Conservation (phyloP, 345 rosid genomes). For the Zanthoxylum bungeanum region DNA sequence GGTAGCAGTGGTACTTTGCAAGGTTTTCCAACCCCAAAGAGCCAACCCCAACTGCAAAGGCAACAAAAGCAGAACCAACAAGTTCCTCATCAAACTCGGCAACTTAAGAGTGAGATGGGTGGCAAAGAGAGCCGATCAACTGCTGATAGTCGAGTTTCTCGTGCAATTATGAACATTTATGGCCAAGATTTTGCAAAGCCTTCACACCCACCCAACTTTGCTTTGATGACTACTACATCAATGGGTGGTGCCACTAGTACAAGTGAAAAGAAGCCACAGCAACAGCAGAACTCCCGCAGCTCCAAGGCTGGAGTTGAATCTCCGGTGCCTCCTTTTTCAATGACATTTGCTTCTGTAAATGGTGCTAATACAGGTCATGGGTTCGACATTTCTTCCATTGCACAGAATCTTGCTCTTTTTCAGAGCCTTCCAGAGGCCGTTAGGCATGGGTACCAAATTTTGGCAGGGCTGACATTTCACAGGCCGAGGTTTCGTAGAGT, state of each 20-base stretch:
- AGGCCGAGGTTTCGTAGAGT: no score
- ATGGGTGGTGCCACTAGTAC: constrained; percentile 42
- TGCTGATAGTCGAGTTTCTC: no score
- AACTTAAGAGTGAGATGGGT: no score
- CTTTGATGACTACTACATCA: constrained; percentile 59
- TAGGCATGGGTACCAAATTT: constrained; percentile 57
- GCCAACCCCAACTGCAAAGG: constrained; percentile 49
- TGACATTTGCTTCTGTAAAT: constrained; percentile 77
- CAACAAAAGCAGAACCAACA: constrained; percentile 58
- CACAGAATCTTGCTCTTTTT: constrained; percentile 68
- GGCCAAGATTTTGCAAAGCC: constrained; percentile 69
- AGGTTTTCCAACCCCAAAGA: constrained; percentile 59
- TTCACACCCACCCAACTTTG: constrained; percentile 59
- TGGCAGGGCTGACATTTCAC: no score
- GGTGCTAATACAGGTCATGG: constrained; percentile 48
- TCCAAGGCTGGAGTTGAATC: constrained; percentile 64
- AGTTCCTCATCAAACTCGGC: no score
- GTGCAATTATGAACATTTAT: constrained; percentile 43
- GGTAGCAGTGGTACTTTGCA: constrained; percentile 53
- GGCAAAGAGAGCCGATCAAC: no score
- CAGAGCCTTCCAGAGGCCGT: constrained; percentile 72
- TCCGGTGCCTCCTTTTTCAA: constrained; percentile 71
- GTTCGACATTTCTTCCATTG: constrained; percentile 65
- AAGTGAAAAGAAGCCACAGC: constrained; percentile 64
- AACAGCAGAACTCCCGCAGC: constrained; percentile 37